Evolutionary conservation across 1,284 basidiomycete genomes (phyloP), one percentile per base, ranked within the genome.

Genomic region (Cryptococcus deneoformans): DNA sequence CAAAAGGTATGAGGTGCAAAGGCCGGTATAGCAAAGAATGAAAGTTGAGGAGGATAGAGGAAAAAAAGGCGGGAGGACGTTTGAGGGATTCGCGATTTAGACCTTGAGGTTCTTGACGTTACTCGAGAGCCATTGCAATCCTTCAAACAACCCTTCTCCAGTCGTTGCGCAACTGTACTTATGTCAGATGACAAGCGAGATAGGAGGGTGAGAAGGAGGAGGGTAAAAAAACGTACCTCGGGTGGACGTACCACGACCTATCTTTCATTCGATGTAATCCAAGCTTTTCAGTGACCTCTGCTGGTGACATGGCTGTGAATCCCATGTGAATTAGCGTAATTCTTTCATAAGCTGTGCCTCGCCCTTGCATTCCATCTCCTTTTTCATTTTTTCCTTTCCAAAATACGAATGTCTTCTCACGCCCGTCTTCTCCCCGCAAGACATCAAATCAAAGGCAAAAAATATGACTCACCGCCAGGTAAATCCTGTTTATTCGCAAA

Each of bases 401-500:
- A 47, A 5, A 51, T 4, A 51, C 16, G 34, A 50, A 16, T 16
- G 46, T 16, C 20, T 11, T 20, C 46, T 11, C 10, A 34, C n/a
- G n/a, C 36, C 29, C 9, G n/a, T n/a, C 40, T n/a, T n/a, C 40
- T 42, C 40, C 40, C 40, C 1, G 29, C 29, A 5, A 29, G 29
- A 29, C 29, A 4, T n/a, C 40, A 44, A n/a, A 2, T 5, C 8
- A 14, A 47, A 49, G 29, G 38, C 7, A 43, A 14, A 42, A 37
- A 40, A 10, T 24, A 50, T 40, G 14, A 80, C 84, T 67, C 69
- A 95, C 93, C 93, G 73, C 92, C 93, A 12, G 93, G 93, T 63
- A 99, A 80, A 85, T 99, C 96, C 80, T 99, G 96, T 81, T 99
- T 99, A 81, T 97, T 99, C 24, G 96, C 95, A 81, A 99, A 99